Conservation (phyloP, 176 grass and related monocot genomes). For the Poa annua region DNA sequence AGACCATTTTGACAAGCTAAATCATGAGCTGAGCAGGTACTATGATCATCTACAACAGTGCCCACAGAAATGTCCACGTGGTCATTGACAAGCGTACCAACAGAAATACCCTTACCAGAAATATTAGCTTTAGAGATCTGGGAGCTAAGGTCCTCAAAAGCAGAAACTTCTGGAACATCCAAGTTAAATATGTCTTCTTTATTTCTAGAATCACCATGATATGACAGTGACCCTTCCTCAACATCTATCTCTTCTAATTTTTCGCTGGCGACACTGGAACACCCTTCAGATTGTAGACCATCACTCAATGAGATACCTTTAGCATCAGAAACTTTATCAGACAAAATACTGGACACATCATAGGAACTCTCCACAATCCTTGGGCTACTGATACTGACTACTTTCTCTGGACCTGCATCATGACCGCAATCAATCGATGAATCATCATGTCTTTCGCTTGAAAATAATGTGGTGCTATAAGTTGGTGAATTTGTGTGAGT, state of each 20-base stretch:
- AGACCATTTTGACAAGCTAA: conserved; percentile 42
- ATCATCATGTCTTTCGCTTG: conserved; percentile 42
- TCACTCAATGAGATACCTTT: conserved; percentile 25
- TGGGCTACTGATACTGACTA: conserved; percentile 43
- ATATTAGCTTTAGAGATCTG: conserved; percentile 37
- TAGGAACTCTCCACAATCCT: conserved; percentile 39
- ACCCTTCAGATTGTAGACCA: conserved; percentile 24
- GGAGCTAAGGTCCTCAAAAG: conserved; percentile 36
- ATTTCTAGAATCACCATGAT: conserved; percentile 17
- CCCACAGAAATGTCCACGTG: conserved; percentile 31
- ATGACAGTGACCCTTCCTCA: conserved; percentile 29
- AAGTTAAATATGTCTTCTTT: conserved; percentile 30
- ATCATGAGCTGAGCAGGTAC: conserved; percentile 22
- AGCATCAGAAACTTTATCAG: conserved; percentile 37
- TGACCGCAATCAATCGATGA: conserved; percentile 27
- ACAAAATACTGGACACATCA: conserved; percentile 29
- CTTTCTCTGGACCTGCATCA: conserved; percentile 40
- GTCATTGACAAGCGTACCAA: conserved; percentile 18
- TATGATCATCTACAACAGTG: conserved; percentile 20
- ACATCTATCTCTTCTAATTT: conserved; percentile 30
- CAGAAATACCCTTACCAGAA: conserved; percentile 37
- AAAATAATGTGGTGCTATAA: conserved; percentile 20
- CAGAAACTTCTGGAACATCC: conserved; percentile 32
- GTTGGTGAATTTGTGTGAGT: conserved; percentile 30
- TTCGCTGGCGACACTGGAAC: conserved; percentile 20